A percentile compares a stretch with the other conserved stretches of the same genome.
These are phyloP conservation scores for Emericellopsis atlantica DNA, from an alignment of 2,329 filamentous ascomycete genomes.

Conservation along the genomic window DNA sequence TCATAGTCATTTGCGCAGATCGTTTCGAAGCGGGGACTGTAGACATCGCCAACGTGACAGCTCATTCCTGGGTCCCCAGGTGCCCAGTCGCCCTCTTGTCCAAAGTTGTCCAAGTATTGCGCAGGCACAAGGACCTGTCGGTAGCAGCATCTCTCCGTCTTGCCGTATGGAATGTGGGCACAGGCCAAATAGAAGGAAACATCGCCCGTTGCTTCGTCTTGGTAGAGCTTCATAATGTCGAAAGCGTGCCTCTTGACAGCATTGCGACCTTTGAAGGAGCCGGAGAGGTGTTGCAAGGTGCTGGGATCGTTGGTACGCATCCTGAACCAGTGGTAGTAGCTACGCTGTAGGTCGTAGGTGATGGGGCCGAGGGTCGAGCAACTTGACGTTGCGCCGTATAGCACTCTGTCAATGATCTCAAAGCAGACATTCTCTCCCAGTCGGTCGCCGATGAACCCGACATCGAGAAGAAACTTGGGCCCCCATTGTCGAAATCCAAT, in stretches of 20 bases:
- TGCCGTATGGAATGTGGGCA: no score
- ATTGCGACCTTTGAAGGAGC: no score
- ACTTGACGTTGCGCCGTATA: conserved; percentile 2
- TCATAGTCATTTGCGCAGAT: no score
- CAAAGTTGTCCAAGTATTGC: no score
- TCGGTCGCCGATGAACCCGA: not conserved
- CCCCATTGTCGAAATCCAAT: not conserved
- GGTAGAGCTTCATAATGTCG: conserved; percentile 1
- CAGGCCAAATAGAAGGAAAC: conserved; percentile 1
- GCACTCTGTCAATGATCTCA: conserved; percentile 3
- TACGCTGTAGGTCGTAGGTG: not conserved
- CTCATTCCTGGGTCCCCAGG: no score
- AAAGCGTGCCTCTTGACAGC: not conserved
- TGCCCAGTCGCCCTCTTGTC: no score
- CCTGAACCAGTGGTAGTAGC: conserved; percentile 2
- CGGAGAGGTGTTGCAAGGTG: no score
- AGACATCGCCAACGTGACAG: no score
- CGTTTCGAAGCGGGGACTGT: no score
- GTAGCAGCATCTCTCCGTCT: no score
- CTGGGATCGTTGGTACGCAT: not conserved
- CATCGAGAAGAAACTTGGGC: not conserved
- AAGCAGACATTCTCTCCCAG: conserved; percentile 1
- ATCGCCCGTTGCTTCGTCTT: conserved; percentile 1
- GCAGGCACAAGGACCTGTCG: no score
- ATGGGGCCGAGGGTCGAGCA: not conserved